Evolutionary conservation across 2,329 filamentous ascomycete genomes (phyloP), one percentile per base, ranked within the genome.

Genomic region (Aspergillus cejpii): DNA sequence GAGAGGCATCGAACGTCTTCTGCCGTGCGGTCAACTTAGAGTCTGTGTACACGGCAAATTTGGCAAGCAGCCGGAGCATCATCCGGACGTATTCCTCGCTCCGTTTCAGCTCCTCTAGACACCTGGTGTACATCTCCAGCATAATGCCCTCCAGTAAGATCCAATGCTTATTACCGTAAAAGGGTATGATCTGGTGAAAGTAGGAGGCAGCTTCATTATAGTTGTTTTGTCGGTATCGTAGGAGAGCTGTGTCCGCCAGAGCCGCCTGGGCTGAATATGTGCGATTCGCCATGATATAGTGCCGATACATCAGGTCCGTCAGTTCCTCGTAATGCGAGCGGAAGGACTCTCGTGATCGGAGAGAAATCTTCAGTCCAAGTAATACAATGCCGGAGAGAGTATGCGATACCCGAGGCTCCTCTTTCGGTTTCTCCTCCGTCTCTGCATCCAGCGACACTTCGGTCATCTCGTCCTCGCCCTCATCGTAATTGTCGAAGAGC

Each of bases 101-200:
- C 11, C 81, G 80, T 39, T 84, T 75, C 21, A 95, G 76, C 55
- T 87, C 78, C 52, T 85, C 84, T 21, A 98, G 74, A 63, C 90
- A 97, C 39, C 79, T 78, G 0, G 86, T 80, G 62, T 96, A 92
- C 75, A 96, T 84, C 52, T 87, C 79, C 5, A 97, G 75, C 77
- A 95, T 86, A 0, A 84, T 84, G 3, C 88, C 73, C 60, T 97
- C 89, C 10, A 95, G 74, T 1, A 83, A 72, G 42, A 78, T 81
- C 90, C 92, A 97, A 37, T 83, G 79, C 45, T 78, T 81, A 45
- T 84, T 80, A 0, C 84, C 84, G 55, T 92, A 95, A 50, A 87
- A 85, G 0, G 84, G 83, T 0, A 86, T 84, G 34, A 92, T 81
- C 37, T 82, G 77, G 56, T 84, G 79, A 57, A 98, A 92, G 58